These are phyloP conservation scores for Chrysochromulina tobinii DNA, from an alignment of 78 protist genomes.

Conservation along the genomic window DNA sequence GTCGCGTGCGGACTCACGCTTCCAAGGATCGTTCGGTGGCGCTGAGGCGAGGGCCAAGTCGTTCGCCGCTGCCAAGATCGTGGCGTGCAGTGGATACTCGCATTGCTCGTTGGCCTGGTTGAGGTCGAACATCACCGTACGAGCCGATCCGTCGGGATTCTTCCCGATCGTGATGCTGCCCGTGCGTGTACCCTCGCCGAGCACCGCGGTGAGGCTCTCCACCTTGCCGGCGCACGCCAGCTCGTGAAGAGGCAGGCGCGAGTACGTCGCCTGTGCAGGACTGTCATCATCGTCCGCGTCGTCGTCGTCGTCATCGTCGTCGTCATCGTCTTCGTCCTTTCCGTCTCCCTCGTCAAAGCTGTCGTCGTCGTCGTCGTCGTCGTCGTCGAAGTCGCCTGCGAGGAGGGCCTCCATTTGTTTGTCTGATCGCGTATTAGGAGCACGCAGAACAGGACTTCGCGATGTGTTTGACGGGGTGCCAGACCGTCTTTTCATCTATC, in stretches of 20 bases:
- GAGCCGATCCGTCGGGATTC: background rate
- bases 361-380: background rate
- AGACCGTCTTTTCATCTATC: too few species aligned
- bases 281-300: background rate
- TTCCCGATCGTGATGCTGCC: background rate
- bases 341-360: background rate
- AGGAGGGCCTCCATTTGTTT: too few species aligned
- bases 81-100: background rate
- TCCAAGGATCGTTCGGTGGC: background rate
- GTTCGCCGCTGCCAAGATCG: background rate
- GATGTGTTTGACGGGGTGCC: too few species aligned
- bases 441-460: too few species aligned
- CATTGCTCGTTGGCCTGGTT: background rate
- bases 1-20: background rate
- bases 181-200: background rate
- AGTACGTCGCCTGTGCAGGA: background rate
- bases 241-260: background rate
- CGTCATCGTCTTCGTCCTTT: background rate
- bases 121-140: background rate
- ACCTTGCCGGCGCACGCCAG: background rate
- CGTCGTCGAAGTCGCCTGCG: background rate
- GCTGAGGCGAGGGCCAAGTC: background rate
- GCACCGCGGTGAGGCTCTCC: too few species aligned
- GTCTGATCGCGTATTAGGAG: too few species aligned
- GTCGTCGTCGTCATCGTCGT: background rate